These are phyloP conservation scores for Favolaschia claudopus DNA, from an alignment of 768 basidiomycete species.

Conservation along the genomic window DNA sequence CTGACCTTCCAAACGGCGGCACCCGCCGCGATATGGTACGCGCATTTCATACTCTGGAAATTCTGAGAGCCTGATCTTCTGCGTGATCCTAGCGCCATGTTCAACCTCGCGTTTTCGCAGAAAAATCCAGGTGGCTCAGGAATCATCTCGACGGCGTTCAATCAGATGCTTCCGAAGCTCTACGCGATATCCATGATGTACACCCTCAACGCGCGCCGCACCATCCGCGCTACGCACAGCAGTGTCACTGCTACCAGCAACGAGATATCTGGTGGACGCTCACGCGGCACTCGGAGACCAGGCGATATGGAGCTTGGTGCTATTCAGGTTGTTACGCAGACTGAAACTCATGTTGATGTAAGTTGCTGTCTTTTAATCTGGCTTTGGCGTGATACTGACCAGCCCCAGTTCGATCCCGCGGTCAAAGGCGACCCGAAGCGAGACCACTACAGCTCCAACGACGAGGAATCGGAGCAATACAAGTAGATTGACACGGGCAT, in stretches of 20 bases:
- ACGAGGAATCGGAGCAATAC: no score
- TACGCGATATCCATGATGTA: conserved; percentile 46
- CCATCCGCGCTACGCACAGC: conserved; percentile 21
- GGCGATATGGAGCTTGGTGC: no score
- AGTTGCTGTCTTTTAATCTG: no score
- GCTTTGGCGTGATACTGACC: no score
- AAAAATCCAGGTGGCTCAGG: conserved; percentile 29
- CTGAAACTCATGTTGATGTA: no score
- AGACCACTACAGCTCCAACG: no score
- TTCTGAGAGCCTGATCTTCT: no score
- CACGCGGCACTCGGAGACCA: no score
- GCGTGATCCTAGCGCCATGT: conserved; percentile 35
- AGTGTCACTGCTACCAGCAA: conserved; percentile 7
- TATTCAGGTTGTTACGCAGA: no score
- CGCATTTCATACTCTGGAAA: neutral
- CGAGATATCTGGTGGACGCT: neutral
- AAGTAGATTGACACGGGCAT: no score
- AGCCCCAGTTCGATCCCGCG: no score
- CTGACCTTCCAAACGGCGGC: conserved; percentile 39
- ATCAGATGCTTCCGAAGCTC: conserved; percentile 38
- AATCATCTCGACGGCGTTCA: conserved; percentile 37
- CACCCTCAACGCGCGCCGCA: conserved; percentile 39
- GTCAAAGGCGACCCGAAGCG: no score
- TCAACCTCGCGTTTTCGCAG: conserved; percentile 42
- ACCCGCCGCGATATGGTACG: conserved; percentile 41